A percentile compares a stretch with the other conserved stretches of the same genome.
phyloP scores from a whole-genome alignment of 352 stramenopile genomes.

The Thraustochytrium sp. region DNA sequence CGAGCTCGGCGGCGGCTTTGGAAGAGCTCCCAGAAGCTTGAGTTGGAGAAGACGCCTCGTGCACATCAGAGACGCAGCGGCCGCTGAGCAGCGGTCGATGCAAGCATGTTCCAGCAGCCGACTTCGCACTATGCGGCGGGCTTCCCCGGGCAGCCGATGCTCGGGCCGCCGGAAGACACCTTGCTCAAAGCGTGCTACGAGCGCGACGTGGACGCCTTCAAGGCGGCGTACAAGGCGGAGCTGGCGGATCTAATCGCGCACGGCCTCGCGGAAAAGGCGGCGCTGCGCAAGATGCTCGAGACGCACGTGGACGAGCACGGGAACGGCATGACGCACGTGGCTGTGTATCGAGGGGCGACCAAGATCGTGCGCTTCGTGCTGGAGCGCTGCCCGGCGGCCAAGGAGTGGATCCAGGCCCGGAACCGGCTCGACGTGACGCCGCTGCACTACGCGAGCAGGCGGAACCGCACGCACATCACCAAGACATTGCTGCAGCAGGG shows the following conservation, averaged over 20 bases:
- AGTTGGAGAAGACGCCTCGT: too few relatives aligned
- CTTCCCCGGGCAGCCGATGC: background rate
- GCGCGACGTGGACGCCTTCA: background rate
- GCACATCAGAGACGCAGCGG: too few relatives aligned
- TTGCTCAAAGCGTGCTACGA: background rate
- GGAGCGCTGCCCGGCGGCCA: background rate
- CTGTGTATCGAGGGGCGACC: background rate
- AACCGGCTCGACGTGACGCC: background rate
- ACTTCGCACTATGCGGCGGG: background rate
- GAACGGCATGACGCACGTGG: constrained; percentile 1
- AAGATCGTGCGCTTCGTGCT: background rate
- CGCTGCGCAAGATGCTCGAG: background rate
- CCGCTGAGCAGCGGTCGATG: too few relatives aligned
- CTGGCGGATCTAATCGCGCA: too few relatives aligned
- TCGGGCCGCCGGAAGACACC: background rate
- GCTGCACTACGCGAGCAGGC: constrained; percentile 12
- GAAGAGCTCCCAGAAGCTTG: too few relatives aligned
- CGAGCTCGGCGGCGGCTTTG: too few relatives aligned
- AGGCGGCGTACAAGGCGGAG: too few relatives aligned
- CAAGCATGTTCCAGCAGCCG: background rate
- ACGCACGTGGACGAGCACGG: background rate
- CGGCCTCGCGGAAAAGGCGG: too few relatives aligned
- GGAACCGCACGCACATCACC: background rate
- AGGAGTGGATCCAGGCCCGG: background rate
- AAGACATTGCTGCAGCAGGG: background rate